phyloP scores from a whole-genome alignment of 2,329 filamentous ascomycete genomes.

The Fusarium proliferatum region DNA sequence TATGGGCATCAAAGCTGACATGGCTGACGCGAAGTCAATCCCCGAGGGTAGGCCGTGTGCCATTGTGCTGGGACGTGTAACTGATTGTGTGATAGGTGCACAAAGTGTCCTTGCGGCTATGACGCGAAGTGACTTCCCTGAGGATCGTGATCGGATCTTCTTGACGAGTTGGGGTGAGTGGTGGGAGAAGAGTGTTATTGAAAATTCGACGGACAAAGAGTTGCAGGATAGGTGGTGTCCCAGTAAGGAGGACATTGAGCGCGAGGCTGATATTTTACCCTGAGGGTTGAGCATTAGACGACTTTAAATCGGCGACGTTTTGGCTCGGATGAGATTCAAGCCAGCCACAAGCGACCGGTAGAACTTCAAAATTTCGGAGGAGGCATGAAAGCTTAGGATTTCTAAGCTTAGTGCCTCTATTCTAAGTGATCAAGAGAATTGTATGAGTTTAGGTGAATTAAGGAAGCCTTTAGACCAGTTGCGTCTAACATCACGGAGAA shows the following conservation, averaged over 20 bases:
- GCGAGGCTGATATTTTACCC: too few relatives aligned
- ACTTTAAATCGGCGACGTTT: too few relatives aligned
- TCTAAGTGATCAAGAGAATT: too few relatives aligned
- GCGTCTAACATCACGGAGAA: too few relatives aligned
- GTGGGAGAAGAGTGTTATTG: slow-evolving; percentile 60
- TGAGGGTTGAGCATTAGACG: too few relatives aligned
- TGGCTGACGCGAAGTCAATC: slow-evolving; percentile 61
- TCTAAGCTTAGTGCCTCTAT: too few relatives aligned
- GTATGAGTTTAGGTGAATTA: too few relatives aligned
- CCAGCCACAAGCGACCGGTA: too few relatives aligned
- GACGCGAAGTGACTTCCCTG: slow-evolving; percentile 58
- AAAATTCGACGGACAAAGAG: slow-evolving; percentile 54
- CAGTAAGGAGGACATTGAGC: slow-evolving; percentile 60
- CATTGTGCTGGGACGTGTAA: not conserved
- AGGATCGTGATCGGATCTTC: slow-evolving; percentile 64
- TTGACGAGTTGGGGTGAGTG: slow-evolving; percentile 68
- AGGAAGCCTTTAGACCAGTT: too few relatives aligned
- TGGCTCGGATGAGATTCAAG: too few relatives aligned
- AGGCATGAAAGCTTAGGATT: too few relatives aligned
- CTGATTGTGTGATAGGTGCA: slow-evolving; percentile 52
- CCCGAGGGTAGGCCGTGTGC: slow-evolving; percentile 53
- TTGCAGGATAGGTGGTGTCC: slow-evolving; percentile 65
- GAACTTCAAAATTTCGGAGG: too few relatives aligned
- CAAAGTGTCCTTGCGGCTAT: slow-evolving; percentile 58
- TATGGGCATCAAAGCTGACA: slow-evolving; percentile 46